phyloP scores from a whole-genome alignment of 2,329 filamentous ascomycete species.

The Dactylella cylindrospora region DNA sequence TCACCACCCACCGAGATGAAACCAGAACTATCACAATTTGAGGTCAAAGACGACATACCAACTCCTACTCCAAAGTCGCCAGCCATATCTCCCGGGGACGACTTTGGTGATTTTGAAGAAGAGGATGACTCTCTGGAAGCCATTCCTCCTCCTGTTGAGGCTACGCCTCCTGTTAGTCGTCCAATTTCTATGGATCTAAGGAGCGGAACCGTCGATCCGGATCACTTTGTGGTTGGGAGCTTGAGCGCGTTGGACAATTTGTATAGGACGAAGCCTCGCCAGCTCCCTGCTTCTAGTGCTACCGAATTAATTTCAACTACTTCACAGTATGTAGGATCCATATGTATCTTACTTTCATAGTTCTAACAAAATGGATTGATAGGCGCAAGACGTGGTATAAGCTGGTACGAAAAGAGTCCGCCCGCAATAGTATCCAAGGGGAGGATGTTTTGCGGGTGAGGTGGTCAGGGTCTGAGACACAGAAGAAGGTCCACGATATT shows the following conservation, averaged over 20 bases:
- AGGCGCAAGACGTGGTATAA: conserved; percentile 42
- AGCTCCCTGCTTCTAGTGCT: conserved; percentile 16
- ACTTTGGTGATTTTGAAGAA: conserved; percentile 42
- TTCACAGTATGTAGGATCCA: conserved; percentile 21
- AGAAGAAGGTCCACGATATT: conserved; percentile 39
- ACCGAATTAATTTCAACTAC: conserved; percentile 33
- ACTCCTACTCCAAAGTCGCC: conserved; percentile 9
- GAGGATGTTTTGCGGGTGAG: conserved; percentile 41
- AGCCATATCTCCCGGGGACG: conserved; percentile 16
- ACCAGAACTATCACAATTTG: neutral
- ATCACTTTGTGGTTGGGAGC: conserved; percentile 24
- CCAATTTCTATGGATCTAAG: conserved; percentile 1
- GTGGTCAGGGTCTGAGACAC: conserved; percentile 34
- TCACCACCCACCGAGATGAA: neutral
- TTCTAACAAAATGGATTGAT: conserved; percentile 4
- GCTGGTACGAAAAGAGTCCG: conserved; percentile 33
- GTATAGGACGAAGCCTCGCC: conserved; percentile 12
- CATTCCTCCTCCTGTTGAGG: too few species aligned
- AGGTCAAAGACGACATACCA: neutral
- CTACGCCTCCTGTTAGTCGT: neutral
- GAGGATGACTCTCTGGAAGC: conserved; percentile 21
- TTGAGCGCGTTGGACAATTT: conserved; percentile 18
- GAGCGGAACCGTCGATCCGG: conserved; percentile 16
- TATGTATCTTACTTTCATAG: neutral
- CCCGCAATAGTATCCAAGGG: conserved; percentile 39